phyloP scores from a whole-genome alignment of 2,329 filamentous ascomycete species.

The Pyricularia sp. region DNA sequence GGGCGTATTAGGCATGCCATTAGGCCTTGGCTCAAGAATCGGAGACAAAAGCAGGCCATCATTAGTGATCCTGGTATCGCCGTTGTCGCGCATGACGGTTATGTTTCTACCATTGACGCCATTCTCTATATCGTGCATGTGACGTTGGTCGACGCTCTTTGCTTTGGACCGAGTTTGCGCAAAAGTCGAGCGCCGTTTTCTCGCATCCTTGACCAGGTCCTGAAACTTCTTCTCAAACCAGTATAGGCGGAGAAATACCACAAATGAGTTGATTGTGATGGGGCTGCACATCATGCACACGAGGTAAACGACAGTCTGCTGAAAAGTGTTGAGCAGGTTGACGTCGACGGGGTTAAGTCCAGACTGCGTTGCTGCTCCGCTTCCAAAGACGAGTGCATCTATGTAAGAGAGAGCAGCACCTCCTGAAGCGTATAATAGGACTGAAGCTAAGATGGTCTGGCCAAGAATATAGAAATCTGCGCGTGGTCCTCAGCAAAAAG shows the following conservation, averaged over 20 bases:
- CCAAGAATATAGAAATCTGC: conserved; percentile 73
- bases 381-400: conserved; percentile 83
- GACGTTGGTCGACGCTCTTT: conserved; percentile 17
- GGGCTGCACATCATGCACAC: conserved; percentile 69
- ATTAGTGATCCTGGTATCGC: conserved; percentile 48
- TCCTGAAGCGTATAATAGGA: conserved; percentile 60
- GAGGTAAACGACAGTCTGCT: conserved; percentile 65
- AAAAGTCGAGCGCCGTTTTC: conserved; percentile 54
- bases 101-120: conserved; percentile 61
- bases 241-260: conserved; percentile 88
- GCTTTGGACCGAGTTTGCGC: conserved; percentile 49
- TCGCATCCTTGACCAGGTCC: conserved; percentile 66
- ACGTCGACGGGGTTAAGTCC: conserved; percentile 76
- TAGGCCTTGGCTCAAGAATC: conserved; percentile 9
- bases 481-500: conserved; percentile 3
- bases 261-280: conserved; percentile 73
- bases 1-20: conserved; percentile 13
- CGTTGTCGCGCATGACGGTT: conserved; percentile 51
- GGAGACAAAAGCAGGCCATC: conserved; percentile 45
- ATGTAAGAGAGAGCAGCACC: conserved; percentile 61
- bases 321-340: conserved; percentile 59
- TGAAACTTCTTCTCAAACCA: conserved; percentile 98
- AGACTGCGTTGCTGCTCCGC: conserved; percentile 81
- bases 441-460: conserved; percentile 62
- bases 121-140: conserved; percentile 41